Conservation (phyloP, 73 alveolate genomes). For the Paramecium sexaurelia region DNA sequence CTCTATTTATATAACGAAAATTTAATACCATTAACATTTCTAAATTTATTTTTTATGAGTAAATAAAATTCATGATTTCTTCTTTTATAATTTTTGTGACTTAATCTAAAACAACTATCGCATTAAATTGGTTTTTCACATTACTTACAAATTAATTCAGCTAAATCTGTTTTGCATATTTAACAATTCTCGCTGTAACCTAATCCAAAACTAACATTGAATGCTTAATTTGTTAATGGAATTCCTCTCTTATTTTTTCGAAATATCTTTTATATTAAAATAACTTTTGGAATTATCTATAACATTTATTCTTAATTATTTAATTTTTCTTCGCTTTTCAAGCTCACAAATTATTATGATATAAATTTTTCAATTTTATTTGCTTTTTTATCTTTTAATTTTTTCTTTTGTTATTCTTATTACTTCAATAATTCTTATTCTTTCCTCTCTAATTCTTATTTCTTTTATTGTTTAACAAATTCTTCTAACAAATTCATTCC, state of each 20-base stretch:
- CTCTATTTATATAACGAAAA: background rate
- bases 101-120: slow-evolving; percentile 6
- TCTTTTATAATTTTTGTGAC: slow-evolving; percentile 33
- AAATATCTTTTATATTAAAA: background rate
- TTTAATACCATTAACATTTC: background rate
- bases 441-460: background rate
- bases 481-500: background rate
- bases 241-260: background rate
- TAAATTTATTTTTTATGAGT: background rate
- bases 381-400: background rate
- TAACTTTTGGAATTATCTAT: background rate
- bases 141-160: slow-evolving; percentile 15
- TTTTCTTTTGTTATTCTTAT: background rate
- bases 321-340: background rate
- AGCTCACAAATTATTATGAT: background rate
- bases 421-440: background rate
- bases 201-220: background rate
- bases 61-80: slow-evolving; percentile 13
- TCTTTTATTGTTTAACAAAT: background rate
- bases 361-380: background rate
- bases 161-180: slow-evolving; percentile 13
- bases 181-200: slow-evolving; percentile 5
- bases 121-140: slow-evolving; percentile 34
- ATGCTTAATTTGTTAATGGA: background rate
- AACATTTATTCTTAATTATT: background rate